Conservation (phyloP, 495 filamentous ascomycete species). For the Aspergillus carlsbadensis region DNA sequence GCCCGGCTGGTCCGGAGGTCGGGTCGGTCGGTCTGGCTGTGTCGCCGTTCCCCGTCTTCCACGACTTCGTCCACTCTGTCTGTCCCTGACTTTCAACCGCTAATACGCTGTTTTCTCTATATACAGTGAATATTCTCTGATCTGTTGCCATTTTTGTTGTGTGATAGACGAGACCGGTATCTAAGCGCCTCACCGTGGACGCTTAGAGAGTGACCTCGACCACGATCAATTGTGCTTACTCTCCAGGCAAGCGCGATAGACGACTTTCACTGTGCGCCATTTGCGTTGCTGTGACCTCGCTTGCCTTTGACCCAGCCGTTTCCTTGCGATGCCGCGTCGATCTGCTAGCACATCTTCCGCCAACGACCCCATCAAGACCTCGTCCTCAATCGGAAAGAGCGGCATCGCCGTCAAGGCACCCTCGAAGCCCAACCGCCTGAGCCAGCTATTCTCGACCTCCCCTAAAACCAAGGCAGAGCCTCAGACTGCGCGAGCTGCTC, state of each 20-base stretch:
- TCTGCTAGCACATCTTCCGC: constrained; percentile 48
- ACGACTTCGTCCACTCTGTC: neutral
- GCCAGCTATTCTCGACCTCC: constrained; percentile 57
- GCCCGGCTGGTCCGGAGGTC: constrained; percentile 15
- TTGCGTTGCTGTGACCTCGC: constrained; percentile 18
- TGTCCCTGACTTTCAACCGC: constrained; percentile 9
- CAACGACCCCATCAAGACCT: constrained; percentile 42
- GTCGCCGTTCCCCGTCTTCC: neutral
- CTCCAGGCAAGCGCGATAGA: constrained; percentile 13
- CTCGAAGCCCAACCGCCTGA: constrained; percentile 63
- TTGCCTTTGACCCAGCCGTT: constrained; percentile 27
- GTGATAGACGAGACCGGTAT: neutral
- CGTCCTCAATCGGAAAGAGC: constrained; percentile 50
- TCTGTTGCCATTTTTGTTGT: constrained; percentile 10
- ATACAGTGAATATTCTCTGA: neutral
- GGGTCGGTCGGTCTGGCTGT: constrained; percentile 5
- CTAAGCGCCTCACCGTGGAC: neutral
- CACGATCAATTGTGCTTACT: constrained; percentile 1
- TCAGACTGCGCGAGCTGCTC: constrained; percentile 51
- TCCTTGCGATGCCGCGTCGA: constrained; percentile 57
- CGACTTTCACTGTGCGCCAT: constrained; percentile 3
- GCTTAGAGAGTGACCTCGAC: neutral
- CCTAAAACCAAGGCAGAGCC: constrained; percentile 53
- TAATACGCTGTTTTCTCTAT: neutral
- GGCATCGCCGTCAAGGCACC: constrained; percentile 48